Percentiles rank a stretch among this genome's conserved stretches.
Evolutionary conservation across 192 early-diverging fungal species (phyloP).

Genomic region (Rhizophagus sp.): DNA sequence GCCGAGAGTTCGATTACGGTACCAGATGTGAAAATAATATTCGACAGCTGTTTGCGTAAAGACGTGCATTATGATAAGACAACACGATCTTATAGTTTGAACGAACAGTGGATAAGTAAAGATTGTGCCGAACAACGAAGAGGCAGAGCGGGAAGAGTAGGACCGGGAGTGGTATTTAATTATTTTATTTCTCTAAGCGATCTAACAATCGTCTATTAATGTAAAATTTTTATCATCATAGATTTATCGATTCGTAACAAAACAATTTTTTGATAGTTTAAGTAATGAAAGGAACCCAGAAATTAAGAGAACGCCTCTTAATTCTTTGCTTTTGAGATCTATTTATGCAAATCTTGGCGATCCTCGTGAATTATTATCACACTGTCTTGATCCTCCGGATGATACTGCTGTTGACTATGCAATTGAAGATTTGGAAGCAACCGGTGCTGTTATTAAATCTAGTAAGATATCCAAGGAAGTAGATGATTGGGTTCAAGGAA

Average conservation of each 20-base stretch:
- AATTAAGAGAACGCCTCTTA: slow-evolving; percentile 32
- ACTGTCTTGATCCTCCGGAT: slow-evolving; percentile 33
- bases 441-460: slow-evolving; percentile 30
- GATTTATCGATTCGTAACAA: slow-evolving; percentile 36
- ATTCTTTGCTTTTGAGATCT: slow-evolving; percentile 29
- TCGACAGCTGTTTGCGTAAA: slow-evolving; percentile 36
- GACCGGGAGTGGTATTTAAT: slow-evolving; percentile 28
- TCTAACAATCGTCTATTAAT: no score
- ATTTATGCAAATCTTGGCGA: slow-evolving; percentile 34
- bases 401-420: slow-evolving; percentile 33
- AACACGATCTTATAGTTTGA: slow-evolving; percentile 31
- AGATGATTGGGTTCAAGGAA: slow-evolving; percentile 4
- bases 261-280: slow-evolving; percentile 25
- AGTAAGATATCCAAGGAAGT: background rate
- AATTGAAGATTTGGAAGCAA: slow-evolving; percentile 31
- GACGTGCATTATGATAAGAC: slow-evolving; percentile 33
- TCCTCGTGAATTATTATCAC: slow-evolving; percentile 27
- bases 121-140: slow-evolving; percentile 37
- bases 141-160: slow-evolving; percentile 35
- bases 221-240: background rate
- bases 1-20: slow-evolving; percentile 38
- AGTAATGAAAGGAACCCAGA: slow-evolving; percentile 33
- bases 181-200: background rate
- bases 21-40: slow-evolving; percentile 33
- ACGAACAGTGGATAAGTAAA: slow-evolving; percentile 38